These are phyloP conservation scores for Suillus clintonianus DNA, from an alignment of 768 basidiomycete genomes.

Conservation along the genomic window DNA sequence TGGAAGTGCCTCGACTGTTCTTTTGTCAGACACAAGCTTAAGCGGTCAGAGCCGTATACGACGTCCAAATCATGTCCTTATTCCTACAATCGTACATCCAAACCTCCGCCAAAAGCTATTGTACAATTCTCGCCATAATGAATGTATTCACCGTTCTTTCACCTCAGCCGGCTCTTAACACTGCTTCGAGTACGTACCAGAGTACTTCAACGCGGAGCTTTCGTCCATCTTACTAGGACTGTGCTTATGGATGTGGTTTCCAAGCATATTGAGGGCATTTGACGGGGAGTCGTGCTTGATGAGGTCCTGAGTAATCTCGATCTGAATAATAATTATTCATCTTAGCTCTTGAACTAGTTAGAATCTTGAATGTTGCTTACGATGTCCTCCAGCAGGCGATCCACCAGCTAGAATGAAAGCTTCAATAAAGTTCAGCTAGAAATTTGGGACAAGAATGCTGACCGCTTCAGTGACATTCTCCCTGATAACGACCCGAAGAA, in stretches of 20 bases:
- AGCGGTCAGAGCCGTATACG: background rate
- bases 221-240: constrained; percentile 46
- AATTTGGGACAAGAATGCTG: constrained; percentile 25
- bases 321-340: constrained; percentile 30
- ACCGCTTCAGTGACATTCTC: constrained; percentile 56
- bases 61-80: background rate
- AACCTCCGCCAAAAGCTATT: background rate
- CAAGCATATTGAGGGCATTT: constrained; percentile 53
- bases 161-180: constrained; percentile 44
- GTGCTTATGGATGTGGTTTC: constrained; percentile 29
- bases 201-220: constrained; percentile 47
- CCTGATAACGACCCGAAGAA: constrained; percentile 62
- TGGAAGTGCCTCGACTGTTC: no score
- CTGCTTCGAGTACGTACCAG: constrained; percentile 68
- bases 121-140: background rate
- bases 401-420: constrained; percentile 47
- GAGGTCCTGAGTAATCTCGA: constrained; percentile 67
- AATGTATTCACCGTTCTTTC: background rate
- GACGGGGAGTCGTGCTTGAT: constrained; percentile 44
- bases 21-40: no score
- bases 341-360: constrained; percentile 4
- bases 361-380: constrained; percentile 39
- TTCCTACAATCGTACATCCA: background rate
- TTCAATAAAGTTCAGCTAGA: constrained; percentile 14
- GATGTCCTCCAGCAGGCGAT: constrained; percentile 68